Percentiles rank a stretch among this genome's conserved stretches.
phyloP scores from a whole-genome alignment of 805 yeast species.

The Wickerhamia fluorescens region DNA sequence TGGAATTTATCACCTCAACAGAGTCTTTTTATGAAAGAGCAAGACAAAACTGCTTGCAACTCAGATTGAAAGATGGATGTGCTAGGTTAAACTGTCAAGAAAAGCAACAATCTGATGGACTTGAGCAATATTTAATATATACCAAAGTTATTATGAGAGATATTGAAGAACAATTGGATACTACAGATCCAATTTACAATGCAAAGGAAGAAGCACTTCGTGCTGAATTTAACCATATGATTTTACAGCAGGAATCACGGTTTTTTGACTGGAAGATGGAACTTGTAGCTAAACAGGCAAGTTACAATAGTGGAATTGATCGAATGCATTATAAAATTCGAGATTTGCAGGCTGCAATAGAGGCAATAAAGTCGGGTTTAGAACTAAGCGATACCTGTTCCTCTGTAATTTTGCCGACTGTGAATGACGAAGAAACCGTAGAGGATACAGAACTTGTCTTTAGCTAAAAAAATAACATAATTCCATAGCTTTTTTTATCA shows the following conservation, averaged over 20 bases:
- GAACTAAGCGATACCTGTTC: too few species aligned
- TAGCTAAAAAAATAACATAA: too few species aligned
- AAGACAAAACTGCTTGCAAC: conserved; percentile 50
- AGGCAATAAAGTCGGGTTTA: too few species aligned
- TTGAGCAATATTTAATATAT: conserved; percentile 33
- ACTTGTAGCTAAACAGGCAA: conserved; percentile 47
- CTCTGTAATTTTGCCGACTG: too few species aligned
- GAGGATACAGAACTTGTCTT: too few species aligned
- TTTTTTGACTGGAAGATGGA: conserved; percentile 59
- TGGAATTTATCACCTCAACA: conserved; percentile 71
- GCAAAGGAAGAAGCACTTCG: conserved; percentile 39
- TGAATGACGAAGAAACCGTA: too few species aligned
- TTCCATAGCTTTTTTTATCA: too few species aligned
- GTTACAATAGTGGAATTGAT: conserved; percentile 49
- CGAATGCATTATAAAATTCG: background rate
- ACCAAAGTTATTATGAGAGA: conserved; percentile 25
- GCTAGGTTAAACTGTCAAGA: background rate
- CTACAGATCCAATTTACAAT: conserved; percentile 41
- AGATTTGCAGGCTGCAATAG: conserved; percentile 1
- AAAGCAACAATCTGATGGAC: conserved; percentile 11
- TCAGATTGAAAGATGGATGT: conserved; percentile 28
- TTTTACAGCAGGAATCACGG: conserved; percentile 44
- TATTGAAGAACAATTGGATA: conserved; percentile 33
- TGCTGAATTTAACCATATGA: conserved; percentile 35
- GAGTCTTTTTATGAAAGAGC: conserved; percentile 71